Percentiles rank a stretch among this genome's conserved stretches.
Evolutionary conservation across 139 green algal genomes (phyloP).

Genomic region (Chlamydomonas incerta): DNA sequence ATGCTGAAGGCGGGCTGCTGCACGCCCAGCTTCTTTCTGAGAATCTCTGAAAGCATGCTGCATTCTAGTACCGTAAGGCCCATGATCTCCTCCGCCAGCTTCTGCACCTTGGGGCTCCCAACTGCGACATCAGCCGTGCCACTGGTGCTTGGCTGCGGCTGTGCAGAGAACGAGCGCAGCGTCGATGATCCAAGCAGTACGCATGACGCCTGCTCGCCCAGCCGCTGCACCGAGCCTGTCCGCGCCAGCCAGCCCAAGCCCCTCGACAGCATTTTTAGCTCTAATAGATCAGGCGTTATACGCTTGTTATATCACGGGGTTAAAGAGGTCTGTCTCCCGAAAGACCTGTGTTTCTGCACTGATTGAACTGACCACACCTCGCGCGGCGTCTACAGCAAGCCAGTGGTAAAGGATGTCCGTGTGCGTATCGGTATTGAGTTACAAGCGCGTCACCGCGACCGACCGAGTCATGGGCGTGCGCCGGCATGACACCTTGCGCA

Average conservation of each 20-base stretch:
- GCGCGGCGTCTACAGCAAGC: too few relatives aligned
- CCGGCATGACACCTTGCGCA: too few relatives aligned
- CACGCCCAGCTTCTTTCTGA: constrained; percentile 78
- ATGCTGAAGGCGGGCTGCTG: constrained; percentile 50
- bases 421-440: too few relatives aligned
- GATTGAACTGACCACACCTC: too few relatives aligned
- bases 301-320: too few relatives aligned
- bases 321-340: too few relatives aligned
- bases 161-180: not conserved
- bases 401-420: too few relatives aligned
- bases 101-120: constrained; percentile 61
- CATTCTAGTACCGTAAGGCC: constrained; percentile 83
- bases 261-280: too few relatives aligned
- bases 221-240: not conserved
- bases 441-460: too few relatives aligned
- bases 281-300: too few relatives aligned
- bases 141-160: not conserved
- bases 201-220: not conserved
- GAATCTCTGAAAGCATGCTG: constrained; percentile 77
- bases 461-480: too few relatives aligned
- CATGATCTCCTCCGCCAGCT: constrained; percentile 80
- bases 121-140: not conserved
- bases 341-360: too few relatives aligned
- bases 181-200: not conserved
- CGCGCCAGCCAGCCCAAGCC: not conserved